phyloP scores from a whole-genome alignment of 176 grass and related monocot genomes.

The Juncus inflexus region DNA sequence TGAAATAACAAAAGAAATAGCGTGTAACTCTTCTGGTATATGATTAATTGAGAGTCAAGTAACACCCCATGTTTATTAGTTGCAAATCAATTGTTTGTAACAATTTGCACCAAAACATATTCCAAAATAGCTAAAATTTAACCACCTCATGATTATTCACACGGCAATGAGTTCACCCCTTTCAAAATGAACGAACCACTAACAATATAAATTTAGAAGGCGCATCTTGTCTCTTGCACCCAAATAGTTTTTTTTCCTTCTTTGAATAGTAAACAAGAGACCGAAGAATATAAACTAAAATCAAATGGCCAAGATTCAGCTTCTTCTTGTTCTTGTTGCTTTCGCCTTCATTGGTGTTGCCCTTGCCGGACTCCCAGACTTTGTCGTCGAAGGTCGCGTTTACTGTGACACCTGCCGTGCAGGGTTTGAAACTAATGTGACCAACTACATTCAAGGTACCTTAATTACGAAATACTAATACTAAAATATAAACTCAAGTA shows the following conservation, averaged over 20 bases:
- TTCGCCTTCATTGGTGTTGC: neutral
- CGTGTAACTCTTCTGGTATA: too few species aligned
- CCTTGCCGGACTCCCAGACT: neutral
- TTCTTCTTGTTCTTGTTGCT: constrained; percentile 14
- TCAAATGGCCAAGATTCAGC: constrained; percentile 12
- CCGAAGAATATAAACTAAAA: neutral
- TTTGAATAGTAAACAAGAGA: neutral
- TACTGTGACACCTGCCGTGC: constrained; percentile 66
- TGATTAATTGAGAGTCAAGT: too few species aligned
- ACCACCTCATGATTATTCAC: too few species aligned
- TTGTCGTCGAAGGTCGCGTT: constrained; percentile 40
- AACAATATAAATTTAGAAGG: neutral
- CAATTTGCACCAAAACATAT: too few species aligned
- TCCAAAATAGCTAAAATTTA: too few species aligned
- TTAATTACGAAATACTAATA: neutral
- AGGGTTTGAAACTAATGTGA: constrained; percentile 46
- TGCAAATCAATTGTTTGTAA: too few species aligned
- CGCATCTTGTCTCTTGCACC: constrained; percentile 2
- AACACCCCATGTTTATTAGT: too few species aligned
- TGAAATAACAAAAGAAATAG: too few species aligned
- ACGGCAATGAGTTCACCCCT: neutral
- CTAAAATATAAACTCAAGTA: neutral
- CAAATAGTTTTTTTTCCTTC: neutral
- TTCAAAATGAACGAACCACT: constrained; percentile 9
- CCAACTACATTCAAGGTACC: constrained; percentile 36